A percentile compares a stretch with the other conserved stretches of the same genome.
These are phyloP conservation scores for Vishniacozyma victoriae DNA, from an alignment of 768 basidiomycete species.

Conservation along the genomic window DNA sequence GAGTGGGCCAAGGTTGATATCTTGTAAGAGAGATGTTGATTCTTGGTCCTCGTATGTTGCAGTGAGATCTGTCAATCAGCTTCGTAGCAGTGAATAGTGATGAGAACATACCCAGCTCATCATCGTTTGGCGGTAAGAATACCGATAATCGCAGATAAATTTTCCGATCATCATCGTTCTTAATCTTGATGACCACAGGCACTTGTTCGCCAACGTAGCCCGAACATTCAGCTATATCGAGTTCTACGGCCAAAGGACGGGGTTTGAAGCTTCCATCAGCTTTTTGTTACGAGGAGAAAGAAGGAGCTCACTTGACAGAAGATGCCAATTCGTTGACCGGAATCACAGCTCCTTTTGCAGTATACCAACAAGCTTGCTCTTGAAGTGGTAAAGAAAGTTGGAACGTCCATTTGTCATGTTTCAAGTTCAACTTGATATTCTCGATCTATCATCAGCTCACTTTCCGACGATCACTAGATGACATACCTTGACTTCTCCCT, in stretches of 20 bases:
- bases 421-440: conserved; percentile 41
- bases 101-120: conserved; percentile 20
- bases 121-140: conserved; percentile 53
- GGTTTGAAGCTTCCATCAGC: conserved; percentile 47
- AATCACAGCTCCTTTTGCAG: conserved; percentile 4
- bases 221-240: conserved; percentile 60
- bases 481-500: conserved; percentile 57
- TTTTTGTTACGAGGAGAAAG: not conserved
- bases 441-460: conserved; percentile 11
- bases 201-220: conserved; percentile 78
- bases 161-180: conserved; percentile 64
- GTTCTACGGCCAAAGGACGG: conserved; percentile 57
- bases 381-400: conserved; percentile 56
- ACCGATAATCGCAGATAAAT: conserved; percentile 67
- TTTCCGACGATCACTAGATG: not conserved
- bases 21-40: conserved; percentile 60
- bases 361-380: conserved; percentile 9
- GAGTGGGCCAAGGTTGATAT: not conserved
- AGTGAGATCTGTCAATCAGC: conserved; percentile 13
- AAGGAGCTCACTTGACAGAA: conserved; percentile 15
- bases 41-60: conserved; percentile 58
- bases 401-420: conserved; percentile 63
- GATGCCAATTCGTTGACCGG: conserved; percentile 7
- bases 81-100: not conserved
- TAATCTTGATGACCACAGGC: conserved; percentile 64